Base-by-base conservation (phyloP, 495 filamentous ascomycete species). In the Penicillium psychrofluorescens region DNA sequence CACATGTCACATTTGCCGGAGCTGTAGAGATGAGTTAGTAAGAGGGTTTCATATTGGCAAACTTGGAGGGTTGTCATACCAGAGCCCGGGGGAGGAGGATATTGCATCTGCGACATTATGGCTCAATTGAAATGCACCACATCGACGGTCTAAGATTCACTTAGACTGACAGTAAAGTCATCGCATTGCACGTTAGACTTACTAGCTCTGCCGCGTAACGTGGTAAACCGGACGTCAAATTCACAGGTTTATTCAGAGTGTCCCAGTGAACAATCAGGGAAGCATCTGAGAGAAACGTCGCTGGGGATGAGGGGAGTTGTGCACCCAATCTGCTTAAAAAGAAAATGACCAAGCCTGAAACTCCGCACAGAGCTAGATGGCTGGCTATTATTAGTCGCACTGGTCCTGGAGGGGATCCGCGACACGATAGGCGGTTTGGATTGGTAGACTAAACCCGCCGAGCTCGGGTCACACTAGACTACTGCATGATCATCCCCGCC, bases 1-100 rank as follows among this genome's bases (percentile, higher is more conserved):
- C 45, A 59, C 56, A 47, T 30, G 56, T 60, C n/a, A 54, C 46
- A 38, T 60, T 43, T 2, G 54, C 48, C 8, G 54, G 54, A 2
- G 56, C 56, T 59, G 4, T 38, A 2, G n/a, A 9, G n/a, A 32
- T 46, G 7, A 37, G 28, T 8, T 11, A 12, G 7, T 22, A 7
- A 11, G 32, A 11, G 11, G 9, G 4, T 6, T 6, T 6, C 4
- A 22, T 22, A 6, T 6, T 22, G 22, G 29, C 27, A 9, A 11
- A 35, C 12, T 11, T 11, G 14, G 6, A 34, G 12, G 31, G 31
- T 15, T 22, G 11, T 29, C 56, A 37, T 45, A 59, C 56, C 56
- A 8, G 53, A 54, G 48, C 49, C 48, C 8, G 56, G 56, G 5
- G 54, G 48, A 7, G 53, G 45, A 1, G 49, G 40, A 13, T 51